Conservation (phyloP, 2,329 filamentous ascomycete genomes). For the Sclerotinia subarctica region DNA sequence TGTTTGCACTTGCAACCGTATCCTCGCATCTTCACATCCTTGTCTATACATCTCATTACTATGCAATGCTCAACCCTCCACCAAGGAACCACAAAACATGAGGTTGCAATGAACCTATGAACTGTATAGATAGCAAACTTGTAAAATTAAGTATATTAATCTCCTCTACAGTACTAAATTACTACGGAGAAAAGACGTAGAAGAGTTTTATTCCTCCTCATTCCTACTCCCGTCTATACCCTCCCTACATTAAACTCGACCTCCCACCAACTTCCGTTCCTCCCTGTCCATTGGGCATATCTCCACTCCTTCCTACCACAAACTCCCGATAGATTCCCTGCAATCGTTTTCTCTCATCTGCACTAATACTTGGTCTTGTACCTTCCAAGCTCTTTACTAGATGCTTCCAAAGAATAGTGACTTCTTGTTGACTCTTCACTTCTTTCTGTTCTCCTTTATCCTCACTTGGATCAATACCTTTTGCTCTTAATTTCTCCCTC, state of each 20-base stretch:
- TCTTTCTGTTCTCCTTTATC: constrained; percentile 39
- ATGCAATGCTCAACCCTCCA: too few species aligned
- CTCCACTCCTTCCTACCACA: constrained; percentile 84
- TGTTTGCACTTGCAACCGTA: background rate
- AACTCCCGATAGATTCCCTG: constrained; percentile 88
- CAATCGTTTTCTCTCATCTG: constrained; percentile 70
- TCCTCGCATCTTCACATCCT: background rate
- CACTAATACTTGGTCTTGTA: constrained; percentile 80
- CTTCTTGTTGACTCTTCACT: constrained; percentile 57
- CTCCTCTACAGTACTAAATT: background rate
- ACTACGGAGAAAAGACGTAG: background rate
- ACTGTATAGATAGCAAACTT: background rate
- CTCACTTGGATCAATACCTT: constrained; percentile 29
- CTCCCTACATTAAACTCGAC: constrained; percentile 74
- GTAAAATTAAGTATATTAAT: background rate
- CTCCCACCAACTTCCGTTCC: constrained; percentile 89
- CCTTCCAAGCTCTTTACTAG: constrained; percentile 71
- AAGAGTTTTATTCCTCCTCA: background rate
- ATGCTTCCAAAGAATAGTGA: constrained; percentile 81
- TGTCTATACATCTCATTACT: background rate
- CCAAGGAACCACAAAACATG: background rate
- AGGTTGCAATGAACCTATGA: background rate
- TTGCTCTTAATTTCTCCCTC: constrained; percentile 33
- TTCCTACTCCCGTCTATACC: background rate
- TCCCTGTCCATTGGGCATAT: constrained; percentile 91